phyloP scores from a whole-genome alignment of 139 green algal genomes.

The Pseudopediastrum boryanum region DNA sequence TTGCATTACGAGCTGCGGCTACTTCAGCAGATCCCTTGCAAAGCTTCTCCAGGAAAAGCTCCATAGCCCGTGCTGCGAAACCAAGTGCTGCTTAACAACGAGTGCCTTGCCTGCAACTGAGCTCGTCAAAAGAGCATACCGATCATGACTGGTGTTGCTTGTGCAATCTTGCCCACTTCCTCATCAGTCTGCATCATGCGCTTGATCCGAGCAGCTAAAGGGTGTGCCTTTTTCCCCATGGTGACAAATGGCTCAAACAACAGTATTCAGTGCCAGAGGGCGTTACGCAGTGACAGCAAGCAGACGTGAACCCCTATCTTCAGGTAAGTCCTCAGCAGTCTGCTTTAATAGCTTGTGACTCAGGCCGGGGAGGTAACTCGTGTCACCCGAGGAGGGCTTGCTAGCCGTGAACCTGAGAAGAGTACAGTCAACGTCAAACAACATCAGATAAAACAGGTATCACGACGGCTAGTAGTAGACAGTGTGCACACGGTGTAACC shows the following conservation, averaged over 20 bases:
- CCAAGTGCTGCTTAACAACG: not conserved
- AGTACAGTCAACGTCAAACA: no score
- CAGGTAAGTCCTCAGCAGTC: no score
- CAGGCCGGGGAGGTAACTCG: no score
- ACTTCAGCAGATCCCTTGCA: constrained; percentile 62
- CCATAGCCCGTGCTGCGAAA: constrained; percentile 79
- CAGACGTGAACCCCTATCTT: no score
- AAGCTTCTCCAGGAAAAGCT: constrained; percentile 86
- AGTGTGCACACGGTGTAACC: no score
- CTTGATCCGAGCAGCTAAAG: constrained; percentile 85
- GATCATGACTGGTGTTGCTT: constrained; percentile 87
- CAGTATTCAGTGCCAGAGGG: no score
- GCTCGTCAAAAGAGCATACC: constrained; percentile 54
- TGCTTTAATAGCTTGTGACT: no score
- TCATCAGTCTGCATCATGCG: constrained; percentile 96
- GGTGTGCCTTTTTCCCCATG: constrained; percentile 55
- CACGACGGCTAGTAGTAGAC: no score
- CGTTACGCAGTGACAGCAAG: no score
- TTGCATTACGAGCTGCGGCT: constrained; percentile 67
- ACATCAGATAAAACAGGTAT: no score
- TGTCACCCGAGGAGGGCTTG: no score
- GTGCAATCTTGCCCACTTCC: constrained; percentile 94
- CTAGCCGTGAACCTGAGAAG: no score
- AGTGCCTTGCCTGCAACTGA: not conserved
- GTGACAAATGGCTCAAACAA: not conserved